Base-by-base conservation (phyloP, 2,329 filamentous ascomycete species). In the Onygena corvina region DNA sequence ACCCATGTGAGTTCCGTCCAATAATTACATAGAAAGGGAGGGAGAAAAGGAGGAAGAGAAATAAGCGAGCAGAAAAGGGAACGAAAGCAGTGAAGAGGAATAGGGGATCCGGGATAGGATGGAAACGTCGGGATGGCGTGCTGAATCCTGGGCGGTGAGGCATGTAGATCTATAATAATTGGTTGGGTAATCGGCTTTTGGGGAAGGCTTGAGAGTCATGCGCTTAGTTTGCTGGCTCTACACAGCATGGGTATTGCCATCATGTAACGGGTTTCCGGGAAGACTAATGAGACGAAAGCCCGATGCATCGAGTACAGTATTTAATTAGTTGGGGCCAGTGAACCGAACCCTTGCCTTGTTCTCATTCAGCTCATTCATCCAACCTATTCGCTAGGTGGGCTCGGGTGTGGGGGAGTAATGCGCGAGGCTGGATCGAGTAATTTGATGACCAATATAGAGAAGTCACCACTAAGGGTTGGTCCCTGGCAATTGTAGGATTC, bases 401-500 rank as follows among this genome's bases (percentile, higher is more conserved):
- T n/a, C n/a, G n/a, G n/a, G n/a, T n/a, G n/a, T n/a, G n/a, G n/a
- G n/a, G n/a, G n/a, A n/a, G n/a, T n/a, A 40, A 18, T 40, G 35
- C 18, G 36, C 36, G 12, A 40, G 36, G 36, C 36, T 40, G 36
- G 25, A n/a, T 23, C 18, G 18, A 40, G 36, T 21, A 40, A 12
- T n/a, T 47, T 47, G 21, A 47, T 2, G 36, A 23, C 14, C 35
- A 16, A 50, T 18, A 50, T 47, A 47, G 27, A 46, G 31, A 30
- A 23, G 18, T n/a, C 36, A 40, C 6, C 4, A 12, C 9, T 40
- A 40, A 40, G 36, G 25, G 36, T 40, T 23, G 36, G 9, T 23
- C 36, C 25, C 11, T 25, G 25, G 18, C 18, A 21, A 12, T 21
- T 40, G 20, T 40, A 12, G 20, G 20, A 40, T 4, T 16, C n/a